These are phyloP conservation scores for Micractinium conductrix DNA, from an alignment of 139 green algal species.

Conservation along the genomic window DNA sequence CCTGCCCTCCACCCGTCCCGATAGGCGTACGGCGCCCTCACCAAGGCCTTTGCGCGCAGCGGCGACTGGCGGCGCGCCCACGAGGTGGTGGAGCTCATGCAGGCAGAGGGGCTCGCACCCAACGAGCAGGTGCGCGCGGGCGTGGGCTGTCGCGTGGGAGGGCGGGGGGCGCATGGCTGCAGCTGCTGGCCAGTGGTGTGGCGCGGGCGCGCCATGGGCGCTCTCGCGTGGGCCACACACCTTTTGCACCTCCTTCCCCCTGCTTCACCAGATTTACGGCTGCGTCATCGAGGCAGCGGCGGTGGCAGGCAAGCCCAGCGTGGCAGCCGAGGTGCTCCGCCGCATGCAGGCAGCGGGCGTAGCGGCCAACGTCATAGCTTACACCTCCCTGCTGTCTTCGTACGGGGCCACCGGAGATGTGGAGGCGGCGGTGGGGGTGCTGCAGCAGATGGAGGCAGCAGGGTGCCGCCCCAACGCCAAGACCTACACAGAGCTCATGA, in stretches of 20 bases:
- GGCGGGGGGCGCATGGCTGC: too few species aligned
- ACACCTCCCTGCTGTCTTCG: constrained; percentile 71
- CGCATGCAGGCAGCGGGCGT: constrained; percentile 74
- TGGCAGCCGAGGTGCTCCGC: constrained; percentile 60
- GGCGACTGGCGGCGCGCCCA: constrained; percentile 25
- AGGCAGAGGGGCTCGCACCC: constrained; percentile 3
- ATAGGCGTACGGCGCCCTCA: constrained; percentile 26
- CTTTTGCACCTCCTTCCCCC: background rate
- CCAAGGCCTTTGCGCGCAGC: constrained; percentile 33
- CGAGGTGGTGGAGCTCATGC: constrained; percentile 20
- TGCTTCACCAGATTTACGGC: constrained; percentile 12
- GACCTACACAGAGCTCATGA: constrained; percentile 83
- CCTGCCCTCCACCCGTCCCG: too few species aligned
- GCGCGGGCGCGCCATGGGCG: too few species aligned
- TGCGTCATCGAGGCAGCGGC: constrained; percentile 29
- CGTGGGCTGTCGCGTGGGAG: too few species aligned
- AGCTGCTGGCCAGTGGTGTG: too few species aligned
- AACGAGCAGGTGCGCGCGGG: constrained; percentile 30
- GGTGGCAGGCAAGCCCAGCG: constrained; percentile 11
- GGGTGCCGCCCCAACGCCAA: constrained; percentile 56
- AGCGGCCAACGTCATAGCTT: constrained; percentile 74
- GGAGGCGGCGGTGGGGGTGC: constrained; percentile 7
- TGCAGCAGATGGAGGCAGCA: constrained; percentile 23
- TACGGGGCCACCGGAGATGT: constrained; percentile 41
- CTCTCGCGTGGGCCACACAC: too few species aligned